These are phyloP conservation scores for Nasturtium officinale DNA, from an alignment of 345 rosid genomes.

Conservation along the genomic window DNA sequence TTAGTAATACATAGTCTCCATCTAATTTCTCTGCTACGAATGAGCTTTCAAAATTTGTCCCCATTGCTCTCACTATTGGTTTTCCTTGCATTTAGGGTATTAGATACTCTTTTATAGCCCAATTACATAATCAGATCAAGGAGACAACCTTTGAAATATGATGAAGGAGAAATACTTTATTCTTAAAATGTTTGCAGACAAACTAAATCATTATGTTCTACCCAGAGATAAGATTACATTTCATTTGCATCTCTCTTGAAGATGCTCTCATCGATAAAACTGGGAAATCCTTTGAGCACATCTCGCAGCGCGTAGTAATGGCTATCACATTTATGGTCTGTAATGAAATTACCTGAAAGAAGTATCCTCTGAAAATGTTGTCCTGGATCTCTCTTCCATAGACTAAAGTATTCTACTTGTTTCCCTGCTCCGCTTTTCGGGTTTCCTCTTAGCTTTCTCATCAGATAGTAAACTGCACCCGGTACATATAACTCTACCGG, in stretches of 20 bases:
- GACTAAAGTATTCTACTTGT: constrained; percentile 58
- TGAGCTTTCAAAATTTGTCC: too few species aligned
- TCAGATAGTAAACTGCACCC: constrained; percentile 74
- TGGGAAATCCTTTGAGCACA: constrained; percentile 77
- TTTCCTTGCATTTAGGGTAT: too few species aligned
- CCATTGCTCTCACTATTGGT: too few species aligned
- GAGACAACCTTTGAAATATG: too few species aligned
- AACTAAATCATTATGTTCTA: constrained; percentile 16
- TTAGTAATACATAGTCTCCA: too few species aligned
- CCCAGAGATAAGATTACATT: not conserved
- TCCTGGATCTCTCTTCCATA: constrained; percentile 82
- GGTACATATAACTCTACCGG: constrained; percentile 81
- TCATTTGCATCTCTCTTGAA: constrained; percentile 41
- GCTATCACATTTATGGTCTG: constrained; percentile 89
- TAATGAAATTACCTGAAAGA: constrained; percentile 75
- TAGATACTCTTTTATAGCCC: too few species aligned
- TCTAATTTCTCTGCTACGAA: too few species aligned
- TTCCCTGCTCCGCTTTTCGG: constrained; percentile 30
- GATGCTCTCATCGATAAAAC: constrained; percentile 49
- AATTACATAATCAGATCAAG: too few species aligned
- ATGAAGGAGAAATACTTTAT: not conserved
- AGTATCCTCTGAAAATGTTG: constrained; percentile 88
- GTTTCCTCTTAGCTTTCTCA: constrained; percentile 53
- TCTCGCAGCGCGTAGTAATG: constrained; percentile 86
- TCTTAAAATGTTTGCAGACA: constrained; percentile 21